A percentile compares a stretch with the other conserved stretches of the same genome.
These are phyloP conservation scores for Eucalyptus virginea DNA, from an alignment of 345 rosid genomes.

Conservation along the genomic window DNA sequence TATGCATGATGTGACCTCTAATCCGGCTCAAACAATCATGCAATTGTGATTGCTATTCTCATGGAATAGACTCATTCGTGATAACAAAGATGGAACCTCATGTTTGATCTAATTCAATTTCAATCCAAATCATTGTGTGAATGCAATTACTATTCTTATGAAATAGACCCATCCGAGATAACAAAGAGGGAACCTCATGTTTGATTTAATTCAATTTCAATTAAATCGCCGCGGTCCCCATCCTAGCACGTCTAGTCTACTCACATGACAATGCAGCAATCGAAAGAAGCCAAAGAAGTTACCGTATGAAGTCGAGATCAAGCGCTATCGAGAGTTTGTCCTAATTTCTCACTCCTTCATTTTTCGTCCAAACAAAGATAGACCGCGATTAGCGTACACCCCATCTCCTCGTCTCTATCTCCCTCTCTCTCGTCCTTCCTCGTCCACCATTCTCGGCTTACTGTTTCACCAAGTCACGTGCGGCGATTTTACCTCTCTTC, in stretches of 20 bases:
- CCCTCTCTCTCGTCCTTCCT: neutral
- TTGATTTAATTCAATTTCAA: too few species aligned
- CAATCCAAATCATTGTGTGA: too few species aligned
- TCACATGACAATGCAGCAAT: too few species aligned
- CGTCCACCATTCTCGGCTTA: neutral
- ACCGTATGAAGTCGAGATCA: rapidly evolving
- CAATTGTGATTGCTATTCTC: too few species aligned
- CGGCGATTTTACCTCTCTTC: neutral
- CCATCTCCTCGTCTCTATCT: neutral
- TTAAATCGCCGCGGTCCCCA: rapidly evolving
- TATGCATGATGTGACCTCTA: too few species aligned
- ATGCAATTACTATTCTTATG: too few species aligned
- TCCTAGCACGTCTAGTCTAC: neutral
- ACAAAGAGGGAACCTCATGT: too few species aligned
- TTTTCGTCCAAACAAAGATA: neutral
- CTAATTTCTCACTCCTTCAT: neutral
- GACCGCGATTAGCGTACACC: neutral
- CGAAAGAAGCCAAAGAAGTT: too few species aligned
- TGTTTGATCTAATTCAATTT: too few species aligned
- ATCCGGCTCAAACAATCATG: too few species aligned
- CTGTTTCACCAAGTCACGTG: neutral
- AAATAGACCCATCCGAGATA: too few species aligned
- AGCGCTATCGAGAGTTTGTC: neutral
- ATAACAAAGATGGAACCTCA: too few species aligned
- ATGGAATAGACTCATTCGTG: neutral